Conservation (phyloP, 768 basidiomycete species). For the Kwoniella europaea region DNA sequence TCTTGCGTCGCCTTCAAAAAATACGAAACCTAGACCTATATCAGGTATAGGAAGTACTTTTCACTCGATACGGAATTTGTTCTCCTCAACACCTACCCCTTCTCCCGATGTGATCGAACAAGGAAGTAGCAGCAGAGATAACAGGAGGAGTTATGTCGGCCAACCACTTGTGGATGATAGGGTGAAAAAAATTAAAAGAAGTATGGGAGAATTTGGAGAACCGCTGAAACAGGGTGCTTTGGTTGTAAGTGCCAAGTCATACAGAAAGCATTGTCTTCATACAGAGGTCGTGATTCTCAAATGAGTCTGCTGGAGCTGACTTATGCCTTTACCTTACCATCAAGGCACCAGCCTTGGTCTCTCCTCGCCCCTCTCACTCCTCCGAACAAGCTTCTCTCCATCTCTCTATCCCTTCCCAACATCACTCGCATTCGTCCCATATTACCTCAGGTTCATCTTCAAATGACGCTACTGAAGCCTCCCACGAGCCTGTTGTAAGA, state of each 20-base stretch:
- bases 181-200: neutral
- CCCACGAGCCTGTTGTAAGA: conserved; percentile 13
- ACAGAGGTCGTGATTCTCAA: no score
- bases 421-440: conserved; percentile 11
- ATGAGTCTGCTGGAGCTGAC: no score
- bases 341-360: conserved; percentile 8
- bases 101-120: neutral
- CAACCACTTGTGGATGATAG: conserved; percentile 14
- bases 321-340: neutral
- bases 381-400: conserved; percentile 15
- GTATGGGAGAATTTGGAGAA: conserved; percentile 21
- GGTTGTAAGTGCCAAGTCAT: conserved; percentile 8
- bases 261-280: neutral
- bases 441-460: conserved; percentile 7
- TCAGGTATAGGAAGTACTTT: conserved; percentile 7
- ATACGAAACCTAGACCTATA: neutral
- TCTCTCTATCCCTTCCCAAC: neutral
- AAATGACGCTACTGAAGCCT: conserved; percentile 4
- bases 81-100: neutral
- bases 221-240: conserved; percentile 7
- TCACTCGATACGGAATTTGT: conserved; percentile 4
- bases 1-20: neutral
- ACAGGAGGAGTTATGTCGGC: conserved; percentile 11
- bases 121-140: neutral
- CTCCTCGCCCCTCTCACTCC: conserved; percentile 12